phyloP scores from a whole-genome alignment of 805 yeast species.

The Metschnikowia koreensis region DNA sequence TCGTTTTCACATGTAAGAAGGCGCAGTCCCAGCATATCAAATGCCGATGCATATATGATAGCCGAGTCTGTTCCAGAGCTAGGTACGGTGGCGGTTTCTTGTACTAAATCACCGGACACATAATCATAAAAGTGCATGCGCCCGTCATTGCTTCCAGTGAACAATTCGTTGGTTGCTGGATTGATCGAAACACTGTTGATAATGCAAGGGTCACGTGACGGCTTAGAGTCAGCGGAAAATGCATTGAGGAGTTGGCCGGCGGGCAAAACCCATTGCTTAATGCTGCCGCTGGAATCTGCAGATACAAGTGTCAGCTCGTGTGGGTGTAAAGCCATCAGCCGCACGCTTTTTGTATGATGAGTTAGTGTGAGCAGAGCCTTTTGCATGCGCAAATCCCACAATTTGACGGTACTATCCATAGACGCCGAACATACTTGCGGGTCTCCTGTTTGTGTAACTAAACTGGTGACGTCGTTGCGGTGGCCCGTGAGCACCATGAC shows the following conservation, averaged over 20 bases:
- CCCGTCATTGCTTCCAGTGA: conserved; percentile 86
- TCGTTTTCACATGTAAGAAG: conserved; percentile 89
- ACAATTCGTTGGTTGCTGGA: conserved; percentile 57
- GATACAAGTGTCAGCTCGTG: conserved; percentile 71
- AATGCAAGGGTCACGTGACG: conserved; percentile 40
- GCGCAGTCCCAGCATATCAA: conserved; percentile 78
- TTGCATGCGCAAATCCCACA: conserved; percentile 91
- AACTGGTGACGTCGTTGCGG: conserved; percentile 66
- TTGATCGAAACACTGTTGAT: conserved; percentile 70
- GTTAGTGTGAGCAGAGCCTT: conserved; percentile 69
- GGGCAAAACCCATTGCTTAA: conserved; percentile 82
- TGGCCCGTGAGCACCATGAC: conserved; percentile 83
- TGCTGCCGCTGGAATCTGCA: conserved; percentile 70
- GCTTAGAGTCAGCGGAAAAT: conserved; percentile 27
- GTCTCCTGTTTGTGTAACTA: conserved; percentile 64
- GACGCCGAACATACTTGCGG: conserved; percentile 87
- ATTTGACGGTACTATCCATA: conserved; percentile 76
- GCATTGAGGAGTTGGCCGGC: conserved; percentile 63
- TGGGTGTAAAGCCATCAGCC: conserved; percentile 71
- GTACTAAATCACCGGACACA: conserved; percentile 63
- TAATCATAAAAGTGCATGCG: conserved; percentile 76
- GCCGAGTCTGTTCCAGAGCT: conserved; percentile 71
- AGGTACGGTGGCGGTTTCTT: conserved; percentile 49
- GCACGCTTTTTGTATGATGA: conserved; percentile 78
- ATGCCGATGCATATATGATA: conserved; percentile 67